These are phyloP conservation scores for Cordia subcordata DNA, from an alignment of 257 asterid species.

Conservation along the genomic window DNA sequence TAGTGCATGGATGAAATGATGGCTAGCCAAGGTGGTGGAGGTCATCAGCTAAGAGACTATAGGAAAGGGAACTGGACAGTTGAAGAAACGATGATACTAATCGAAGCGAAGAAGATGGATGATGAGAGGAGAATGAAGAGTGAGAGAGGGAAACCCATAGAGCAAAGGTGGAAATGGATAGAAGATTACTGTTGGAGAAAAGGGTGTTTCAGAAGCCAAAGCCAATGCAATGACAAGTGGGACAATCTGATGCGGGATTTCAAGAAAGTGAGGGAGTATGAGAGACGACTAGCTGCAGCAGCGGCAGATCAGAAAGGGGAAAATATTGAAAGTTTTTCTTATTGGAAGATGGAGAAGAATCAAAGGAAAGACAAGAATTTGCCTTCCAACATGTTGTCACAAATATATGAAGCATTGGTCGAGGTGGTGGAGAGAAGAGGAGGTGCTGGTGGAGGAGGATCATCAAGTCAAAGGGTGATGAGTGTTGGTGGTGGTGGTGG, in stretches of 20 bases:
- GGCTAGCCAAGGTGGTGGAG: conserved; percentile 30
- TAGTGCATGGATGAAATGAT: conserved; percentile 46
- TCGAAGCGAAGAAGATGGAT: conserved; percentile 86
- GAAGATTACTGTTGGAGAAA: conserved; percentile 87
- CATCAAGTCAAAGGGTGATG: conserved; percentile 14
- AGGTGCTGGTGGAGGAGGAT: no score
- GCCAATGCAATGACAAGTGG: conserved; percentile 95
- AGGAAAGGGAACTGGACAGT: conserved; percentile 94
- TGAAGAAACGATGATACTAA: conserved; percentile 76
- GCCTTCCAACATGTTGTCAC: conserved; percentile 81
- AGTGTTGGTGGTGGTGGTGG: conserved; percentile 4
- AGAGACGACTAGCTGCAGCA: conserved; percentile 25
- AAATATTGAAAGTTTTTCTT: conserved; percentile 23
- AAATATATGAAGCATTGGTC: conserved; percentile 64
- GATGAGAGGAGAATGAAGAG: conserved; percentile 76
- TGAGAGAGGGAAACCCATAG: conserved; percentile 66
- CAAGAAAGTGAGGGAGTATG: conserved; percentile 78
- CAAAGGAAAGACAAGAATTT: conserved; percentile 66
- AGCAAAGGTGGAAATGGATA: conserved; percentile 95
- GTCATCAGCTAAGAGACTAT: conserved; percentile 51
- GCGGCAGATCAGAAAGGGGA: background rate
- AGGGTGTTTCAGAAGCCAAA: conserved; percentile 81
- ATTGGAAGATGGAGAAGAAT: conserved; percentile 76
- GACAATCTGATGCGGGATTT: conserved; percentile 93
- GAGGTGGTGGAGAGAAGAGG: conserved; percentile 62